Base-by-base conservation (phyloP, 805 yeast genomes). In the Lipomyces chichibuensis region DNA sequence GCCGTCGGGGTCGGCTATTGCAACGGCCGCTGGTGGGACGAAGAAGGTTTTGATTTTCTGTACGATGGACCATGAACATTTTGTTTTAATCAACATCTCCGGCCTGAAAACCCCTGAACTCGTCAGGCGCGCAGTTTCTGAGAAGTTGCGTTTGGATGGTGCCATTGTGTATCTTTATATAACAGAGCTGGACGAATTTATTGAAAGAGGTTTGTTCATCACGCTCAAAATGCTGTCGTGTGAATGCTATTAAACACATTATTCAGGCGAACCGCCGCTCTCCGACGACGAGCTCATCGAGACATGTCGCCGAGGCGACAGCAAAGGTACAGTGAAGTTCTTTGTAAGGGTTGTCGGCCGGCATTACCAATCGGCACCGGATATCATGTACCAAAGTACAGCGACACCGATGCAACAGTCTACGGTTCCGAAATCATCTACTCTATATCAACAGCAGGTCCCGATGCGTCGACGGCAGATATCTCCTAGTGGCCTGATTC, bases 51-150 rank as follows among this genome's bases (percentile, higher is more conserved):
- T 74, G 68, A 78, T 91, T 2, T 77, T 92, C 60, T 84, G 85
- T 0, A 88, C 97, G 0, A 77, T 78, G n/a, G 93, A 93, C 75
- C 88, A 88, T 71, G 72, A 71, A 17, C 78, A 76, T 14, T 93
- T 85, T 74, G 77, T 78, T 9, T 84, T 90, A 0, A 76, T 90
- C 2, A 79, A 84, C 53, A 74, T 79, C 20, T 43, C 72, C 1
- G 74, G 73, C 0, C 80, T 86, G 54, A 89, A 88, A 70, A 76
- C 91, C 68, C 89, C 96, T 0, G 96, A 91, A 62, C 85, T 87
- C 75, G 86, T 87, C 25, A 80, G 87, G 20, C 46, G 35, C 13
- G 39, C 59, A 81, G 82, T 27, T 72, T 74, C 2, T 78, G 81
- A 25, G 73, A 74, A 27, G 67, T 74, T 20, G 73, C 77, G 54